Evolutionary conservation across 441 rosid genomes (phyloP).

Genomic region (Melastoma candidum): DNA sequence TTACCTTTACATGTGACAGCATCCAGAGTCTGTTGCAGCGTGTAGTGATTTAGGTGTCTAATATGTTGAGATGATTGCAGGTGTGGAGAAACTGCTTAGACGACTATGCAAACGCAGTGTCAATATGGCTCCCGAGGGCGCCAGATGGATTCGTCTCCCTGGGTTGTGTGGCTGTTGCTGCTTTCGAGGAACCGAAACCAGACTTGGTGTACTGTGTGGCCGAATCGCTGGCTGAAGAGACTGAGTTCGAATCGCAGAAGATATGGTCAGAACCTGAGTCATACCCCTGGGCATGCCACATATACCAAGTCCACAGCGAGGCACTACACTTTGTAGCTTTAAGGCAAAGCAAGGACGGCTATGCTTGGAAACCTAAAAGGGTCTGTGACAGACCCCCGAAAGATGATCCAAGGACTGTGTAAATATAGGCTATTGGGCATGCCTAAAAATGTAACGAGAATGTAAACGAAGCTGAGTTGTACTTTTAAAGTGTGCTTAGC

Average conservation of each 20-base stretch:
- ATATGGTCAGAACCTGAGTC: constrained; percentile 76
- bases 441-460: too few species aligned
- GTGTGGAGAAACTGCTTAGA: constrained; percentile 59
- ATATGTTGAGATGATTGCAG: too few species aligned
- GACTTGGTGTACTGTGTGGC: constrained; percentile 55
- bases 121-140: constrained; percentile 95
- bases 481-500: too few species aligned
- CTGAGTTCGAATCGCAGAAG: constrained; percentile 79
- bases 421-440: too few species aligned
- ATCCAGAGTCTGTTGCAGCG: too few species aligned
- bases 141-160: constrained; percentile 74
- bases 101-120: constrained; percentile 59
- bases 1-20: too few species aligned
- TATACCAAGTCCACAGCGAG: constrained; percentile 80
- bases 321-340: constrained; percentile 90
- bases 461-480: too few species aligned
- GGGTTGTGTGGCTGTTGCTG: constrained; percentile 66
- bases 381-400: constrained; percentile 28
- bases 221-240: constrained; percentile 55
- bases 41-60: too few species aligned
- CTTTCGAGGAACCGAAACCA: constrained; percentile 63
- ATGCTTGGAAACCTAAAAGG: constrained; percentile 75
- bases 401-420: too few species aligned
- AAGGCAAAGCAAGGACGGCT: constrained; percentile 63
- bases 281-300: constrained; percentile 82